Evolutionary conservation across 2,329 filamentous ascomycete genomes (phyloP), one percentile per base, ranked within the genome.

Genomic region (Scedosporium apiospermum): DNA sequence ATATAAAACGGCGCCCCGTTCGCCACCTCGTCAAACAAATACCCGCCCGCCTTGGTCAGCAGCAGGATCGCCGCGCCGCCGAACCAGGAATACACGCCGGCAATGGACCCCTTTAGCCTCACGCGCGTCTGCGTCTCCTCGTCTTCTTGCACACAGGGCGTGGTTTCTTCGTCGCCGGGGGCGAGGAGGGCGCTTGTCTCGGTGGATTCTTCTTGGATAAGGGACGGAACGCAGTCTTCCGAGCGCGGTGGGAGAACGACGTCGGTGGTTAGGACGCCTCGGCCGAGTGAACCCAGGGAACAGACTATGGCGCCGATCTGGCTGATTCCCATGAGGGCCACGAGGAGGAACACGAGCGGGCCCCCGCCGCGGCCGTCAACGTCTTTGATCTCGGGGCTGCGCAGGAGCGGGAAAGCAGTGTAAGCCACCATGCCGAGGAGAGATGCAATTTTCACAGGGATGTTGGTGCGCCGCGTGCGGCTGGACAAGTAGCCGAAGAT

Each of bases 291-390:
- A 0, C 90, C 92, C n/a, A 99, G 82, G 66, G 91, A 96, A 76
- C 93, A 97, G 0, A 99, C 95, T 64, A 99, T 98, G 10, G 92
- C 89, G 2, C 93, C 95, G 65, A 99, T 98, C 74, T 99, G 95
- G 69, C 91, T 96, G 70, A 96, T 85, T 14, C 95, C 95, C 46
- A 98, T 85, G 18, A 96, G 76, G 0, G 88, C 84, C 51, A 92
- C 91, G 16, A 93, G 83, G 12, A 93, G 66, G 70, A 96, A 92
- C 16, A 96, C 86, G 10, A 76, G 78, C 0, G 84, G 82, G 41
- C 80, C 85, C 18, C 90, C 90, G 41, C 89, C 85, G 27, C 88
- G 80, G 3, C 86, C 87, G 34, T 85, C 78, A 0, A 82, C 76
- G 63, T 88, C 71, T 63, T 82, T 84, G 62, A 86, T 86, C 69